Conservation (phyloP, 768 basidiomycete genomes). For the Cystofilobasidium ferigula region DNA sequence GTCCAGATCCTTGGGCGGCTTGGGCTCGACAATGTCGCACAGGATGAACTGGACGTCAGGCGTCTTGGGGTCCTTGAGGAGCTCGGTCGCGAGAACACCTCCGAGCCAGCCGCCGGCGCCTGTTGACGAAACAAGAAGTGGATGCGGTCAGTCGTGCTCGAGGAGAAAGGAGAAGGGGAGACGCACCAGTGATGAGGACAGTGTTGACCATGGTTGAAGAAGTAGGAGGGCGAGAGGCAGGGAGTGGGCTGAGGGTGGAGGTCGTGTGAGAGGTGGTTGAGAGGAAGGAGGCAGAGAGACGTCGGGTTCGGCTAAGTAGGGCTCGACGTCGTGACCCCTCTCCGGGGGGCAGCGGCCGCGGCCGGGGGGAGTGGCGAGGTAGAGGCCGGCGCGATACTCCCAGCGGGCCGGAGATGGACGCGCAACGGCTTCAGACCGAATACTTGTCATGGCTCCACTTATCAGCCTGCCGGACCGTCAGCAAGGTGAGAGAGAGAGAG, state of each 20-base stretch:
- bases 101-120: conserved; percentile 10
- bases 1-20: conserved; percentile 34
- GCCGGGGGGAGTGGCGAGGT: too few relatives aligned
- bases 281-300: neutral
- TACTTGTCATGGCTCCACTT: too few relatives aligned
- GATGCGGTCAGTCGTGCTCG: neutral
- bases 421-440: too few relatives aligned
- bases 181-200: conserved; percentile 2
- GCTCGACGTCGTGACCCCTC: too few relatives aligned
- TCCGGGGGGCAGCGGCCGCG: too few relatives aligned
- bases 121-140: neutral
- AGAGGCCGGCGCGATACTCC: too few relatives aligned
- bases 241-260: too few relatives aligned
- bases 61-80: conserved; percentile 14
- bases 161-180: neutral
- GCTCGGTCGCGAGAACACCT: conserved; percentile 4
- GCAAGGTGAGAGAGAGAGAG: too few relatives aligned
- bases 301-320: too few relatives aligned
- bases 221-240: neutral
- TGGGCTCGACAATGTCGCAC: conserved; percentile 33
- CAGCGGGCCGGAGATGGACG: too few relatives aligned
- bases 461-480: too few relatives aligned
- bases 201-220: neutral
- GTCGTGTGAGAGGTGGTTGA: neutral
- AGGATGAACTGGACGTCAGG: conserved; percentile 6